Conservation (phyloP, 768 basidiomycete species). For the Amanita pallidorosea region DNA sequence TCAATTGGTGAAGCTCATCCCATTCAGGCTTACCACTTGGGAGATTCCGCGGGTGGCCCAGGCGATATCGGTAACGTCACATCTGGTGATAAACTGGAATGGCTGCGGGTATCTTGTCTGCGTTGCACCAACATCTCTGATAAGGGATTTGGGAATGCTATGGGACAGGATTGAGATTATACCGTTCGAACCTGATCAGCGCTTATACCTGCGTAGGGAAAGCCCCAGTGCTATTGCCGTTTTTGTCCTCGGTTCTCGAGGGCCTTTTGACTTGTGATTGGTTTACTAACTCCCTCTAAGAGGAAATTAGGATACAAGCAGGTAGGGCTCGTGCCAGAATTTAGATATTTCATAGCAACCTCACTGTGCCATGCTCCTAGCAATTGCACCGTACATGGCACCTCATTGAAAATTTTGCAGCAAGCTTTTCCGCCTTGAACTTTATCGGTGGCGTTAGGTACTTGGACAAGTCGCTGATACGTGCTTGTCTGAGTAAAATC, state of each 20-base stretch:
- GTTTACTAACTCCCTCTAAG: conserved; percentile 48
- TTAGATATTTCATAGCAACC: background rate
- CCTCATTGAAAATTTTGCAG: conserved; percentile 75
- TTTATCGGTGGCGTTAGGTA: conserved; percentile 84
- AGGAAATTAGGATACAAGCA: conserved; percentile 73
- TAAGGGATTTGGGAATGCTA: conserved; percentile 15
- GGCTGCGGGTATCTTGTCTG: conserved; percentile 81
- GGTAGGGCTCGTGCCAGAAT: conserved; percentile 27
- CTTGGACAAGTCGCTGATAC: conserved; percentile 4
- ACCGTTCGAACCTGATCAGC: conserved; percentile 98
- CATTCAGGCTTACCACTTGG: conserved; percentile 18
- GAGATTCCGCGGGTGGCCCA: conserved; percentile 18
- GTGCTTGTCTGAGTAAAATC: background rate
- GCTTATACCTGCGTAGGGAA: conserved; percentile 99
- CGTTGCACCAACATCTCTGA: conserved; percentile 1
- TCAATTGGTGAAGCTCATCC: conserved; percentile 29
- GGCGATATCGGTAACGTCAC: conserved; percentile 67
- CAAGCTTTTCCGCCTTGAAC: conserved; percentile 82
- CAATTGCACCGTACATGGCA: conserved; percentile 83
- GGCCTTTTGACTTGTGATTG: conserved; percentile 19
- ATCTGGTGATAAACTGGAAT: conserved; percentile 58
- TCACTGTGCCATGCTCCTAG: conserved; percentile 23
- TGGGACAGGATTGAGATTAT: conserved; percentile 81
- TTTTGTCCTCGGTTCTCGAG: conserved; percentile 28
- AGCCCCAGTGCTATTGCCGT: conserved; percentile 59